Percentiles rank a stretch among this genome's conserved stretches.
Conservation (phyloP, 164 flowering plant species). For the Berberis vulgaris region DNA sequence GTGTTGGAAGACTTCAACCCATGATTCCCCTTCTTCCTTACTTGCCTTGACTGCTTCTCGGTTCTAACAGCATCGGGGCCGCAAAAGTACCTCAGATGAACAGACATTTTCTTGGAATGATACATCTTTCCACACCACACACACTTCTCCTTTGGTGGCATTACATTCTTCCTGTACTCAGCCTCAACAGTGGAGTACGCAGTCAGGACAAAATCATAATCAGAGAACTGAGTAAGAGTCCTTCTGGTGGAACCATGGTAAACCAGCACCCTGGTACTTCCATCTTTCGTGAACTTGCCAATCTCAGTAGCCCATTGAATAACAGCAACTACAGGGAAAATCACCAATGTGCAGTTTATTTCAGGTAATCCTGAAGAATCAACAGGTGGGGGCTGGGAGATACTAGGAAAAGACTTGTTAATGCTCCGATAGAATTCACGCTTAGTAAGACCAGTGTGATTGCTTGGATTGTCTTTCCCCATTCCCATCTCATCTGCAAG, state of each 20-base stretch:
- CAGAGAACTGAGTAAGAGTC: constrained; percentile 27
- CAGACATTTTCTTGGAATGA: constrained; percentile 29
- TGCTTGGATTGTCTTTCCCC: constrained; percentile 94
- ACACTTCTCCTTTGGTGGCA: constrained; percentile 72
- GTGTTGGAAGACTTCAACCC: constrained; percentile 10
- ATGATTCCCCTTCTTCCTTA: constrained; percentile 26
- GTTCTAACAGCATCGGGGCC: constrained; percentile 78
- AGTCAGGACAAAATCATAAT: constrained; percentile 87
- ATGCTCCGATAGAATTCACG: constrained; percentile 20
- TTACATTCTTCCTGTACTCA: constrained; percentile 59
- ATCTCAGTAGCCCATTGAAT: constrained; percentile 81
- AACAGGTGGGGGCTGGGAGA: constrained; percentile 16
- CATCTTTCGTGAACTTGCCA: constrained; percentile 49
- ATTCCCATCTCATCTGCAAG: constrained; percentile 99
- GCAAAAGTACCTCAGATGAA: constrained; percentile 55
- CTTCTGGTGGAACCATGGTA: constrained; percentile 80
- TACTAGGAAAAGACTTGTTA: constrained; percentile 5
- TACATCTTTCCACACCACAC: constrained; percentile 56
- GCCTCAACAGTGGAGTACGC: constrained; percentile 70
- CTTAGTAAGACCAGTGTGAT: constrained; percentile 81
- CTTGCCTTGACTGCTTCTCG: constrained; percentile 70
- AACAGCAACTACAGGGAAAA: constrained; percentile 87
- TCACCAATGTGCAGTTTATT: constrained; percentile 64
- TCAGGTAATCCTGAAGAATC: constrained; percentile 34
- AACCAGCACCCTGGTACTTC: constrained; percentile 66